These are phyloP conservation scores for Pyrrhoderma lamaoense DNA, from an alignment of 1,284 basidiomycete genomes.

Conservation along the genomic window DNA sequence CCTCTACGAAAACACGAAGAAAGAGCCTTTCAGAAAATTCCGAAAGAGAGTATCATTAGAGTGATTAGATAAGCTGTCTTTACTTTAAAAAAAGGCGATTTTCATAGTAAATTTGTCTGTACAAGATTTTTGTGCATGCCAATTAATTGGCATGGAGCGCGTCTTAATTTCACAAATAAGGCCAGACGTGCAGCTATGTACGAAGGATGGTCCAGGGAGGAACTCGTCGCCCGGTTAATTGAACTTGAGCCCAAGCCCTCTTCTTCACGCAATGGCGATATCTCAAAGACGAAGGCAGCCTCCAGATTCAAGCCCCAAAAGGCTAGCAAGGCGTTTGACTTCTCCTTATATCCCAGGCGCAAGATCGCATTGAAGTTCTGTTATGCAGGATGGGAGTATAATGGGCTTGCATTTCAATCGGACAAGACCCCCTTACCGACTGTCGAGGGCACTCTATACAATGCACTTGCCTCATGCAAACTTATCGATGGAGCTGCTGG, in stretches of 20 bases:
- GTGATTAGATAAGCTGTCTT: no score
- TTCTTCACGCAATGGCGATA: conserved; percentile 8
- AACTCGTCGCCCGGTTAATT: conserved; percentile 56
- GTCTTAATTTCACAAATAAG: no score
- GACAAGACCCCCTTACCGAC: conserved; percentile 71
- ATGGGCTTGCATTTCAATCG: conserved; percentile 81
- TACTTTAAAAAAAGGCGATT: no score
- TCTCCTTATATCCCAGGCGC: conserved; percentile 62
- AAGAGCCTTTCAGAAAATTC: no score
- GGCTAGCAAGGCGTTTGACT: conserved; percentile 44
- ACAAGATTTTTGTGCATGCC: no score
- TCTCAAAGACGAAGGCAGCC: conserved; percentile 15
- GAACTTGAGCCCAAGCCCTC: conserved; percentile 30
- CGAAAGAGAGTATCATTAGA: no score
- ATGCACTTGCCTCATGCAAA: conserved; percentile 69
- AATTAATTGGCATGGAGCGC: no score
- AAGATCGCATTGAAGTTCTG: conserved; percentile 92
- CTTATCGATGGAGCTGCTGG: conserved; percentile 71
- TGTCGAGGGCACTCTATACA: conserved; percentile 84
- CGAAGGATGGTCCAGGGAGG: conserved; percentile 55
- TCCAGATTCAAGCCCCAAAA: conserved; percentile 12
- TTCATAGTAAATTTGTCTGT: no score
- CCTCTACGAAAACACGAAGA: no score
- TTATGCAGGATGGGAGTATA: conserved; percentile 90
- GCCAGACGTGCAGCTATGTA: conserved; percentile 27